Evolutionary conservation across 1,284 basidiomycete genomes (phyloP).

Genomic region (Cryptococcus sp.): DNA sequence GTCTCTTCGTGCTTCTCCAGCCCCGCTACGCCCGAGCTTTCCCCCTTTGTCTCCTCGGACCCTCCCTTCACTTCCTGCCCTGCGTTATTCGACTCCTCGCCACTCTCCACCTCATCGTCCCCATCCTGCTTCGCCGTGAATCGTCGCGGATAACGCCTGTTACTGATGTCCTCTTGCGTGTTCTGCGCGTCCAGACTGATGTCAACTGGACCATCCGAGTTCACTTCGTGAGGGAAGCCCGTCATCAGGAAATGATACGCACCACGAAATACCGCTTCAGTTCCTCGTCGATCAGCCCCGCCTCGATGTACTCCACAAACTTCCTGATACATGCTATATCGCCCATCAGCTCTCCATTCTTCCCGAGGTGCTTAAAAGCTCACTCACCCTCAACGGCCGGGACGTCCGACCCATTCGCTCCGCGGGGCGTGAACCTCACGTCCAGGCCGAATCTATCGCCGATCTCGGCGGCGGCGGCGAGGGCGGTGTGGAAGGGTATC

Average conservation of each 20-base stretch:
- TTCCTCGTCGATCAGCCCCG: constrained; percentile 13
- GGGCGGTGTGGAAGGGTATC: constrained; percentile 18
- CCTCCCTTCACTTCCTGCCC: too few species aligned
- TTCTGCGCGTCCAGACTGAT: too few species aligned
- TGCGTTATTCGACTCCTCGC: too few species aligned
- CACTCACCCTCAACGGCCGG: constrained; percentile 23
- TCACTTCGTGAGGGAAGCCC: too few species aligned
- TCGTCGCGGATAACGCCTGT: too few species aligned
- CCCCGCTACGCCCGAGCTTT: too few species aligned
- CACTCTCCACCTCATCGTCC: too few species aligned
- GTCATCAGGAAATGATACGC: not conserved
- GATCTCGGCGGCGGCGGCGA: constrained; percentile 25
- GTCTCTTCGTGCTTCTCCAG: too few species aligned
- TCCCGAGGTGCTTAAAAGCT: not conserved
- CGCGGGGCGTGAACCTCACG: constrained; percentile 17
- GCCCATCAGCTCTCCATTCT: constrained; percentile 1
- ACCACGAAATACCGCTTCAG: constrained; percentile 7
- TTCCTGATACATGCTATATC: constrained; percentile 2
- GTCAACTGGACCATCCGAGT: too few species aligned
- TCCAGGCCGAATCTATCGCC: constrained; percentile 29
- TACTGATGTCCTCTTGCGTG: too few species aligned
- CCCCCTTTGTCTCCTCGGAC: too few species aligned
- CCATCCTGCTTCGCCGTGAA: too few species aligned
- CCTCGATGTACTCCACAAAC: constrained; percentile 8
- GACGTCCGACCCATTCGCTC: constrained; percentile 19